These are phyloP conservation scores for Paxillus ammoniavirescens DNA, from an alignment of 768 basidiomycete species.

Conservation along the genomic window DNA sequence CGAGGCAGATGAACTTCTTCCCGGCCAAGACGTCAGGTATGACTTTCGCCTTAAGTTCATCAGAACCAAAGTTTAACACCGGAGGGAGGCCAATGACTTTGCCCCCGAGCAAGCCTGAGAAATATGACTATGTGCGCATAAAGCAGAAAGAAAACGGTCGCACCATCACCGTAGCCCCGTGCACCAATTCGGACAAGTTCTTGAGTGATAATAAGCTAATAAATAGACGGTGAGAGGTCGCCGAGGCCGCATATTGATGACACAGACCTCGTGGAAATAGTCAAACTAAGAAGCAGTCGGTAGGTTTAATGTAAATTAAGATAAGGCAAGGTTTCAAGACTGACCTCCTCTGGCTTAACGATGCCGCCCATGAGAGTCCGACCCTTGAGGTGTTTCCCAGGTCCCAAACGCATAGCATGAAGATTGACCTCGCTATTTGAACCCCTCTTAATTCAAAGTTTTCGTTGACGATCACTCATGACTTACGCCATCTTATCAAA, in stretches of 20 bases:
- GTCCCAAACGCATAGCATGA: slow-evolving; percentile 91
- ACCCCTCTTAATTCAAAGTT: not conserved
- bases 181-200: slow-evolving; percentile 55
- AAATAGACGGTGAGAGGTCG: not conserved
- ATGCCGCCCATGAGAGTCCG: slow-evolving; percentile 69
- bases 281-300: slow-evolving; percentile 45
- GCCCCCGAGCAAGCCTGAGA: slow-evolving; percentile 47
- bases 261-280: slow-evolving; percentile 68
- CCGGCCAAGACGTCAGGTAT: slow-evolving; percentile 53
- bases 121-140: not conserved
- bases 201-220: slow-evolving; percentile 59
- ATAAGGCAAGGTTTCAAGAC: slow-evolving; percentile 5
- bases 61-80: slow-evolving; percentile 63
- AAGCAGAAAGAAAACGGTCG: not conserved
- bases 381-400: slow-evolving; percentile 82
- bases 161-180: slow-evolving; percentile 69
- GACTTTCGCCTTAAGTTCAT: slow-evolving; percentile 47
- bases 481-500: slow-evolving; percentile 79
- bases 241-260: slow-evolving; percentile 20
- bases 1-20: slow-evolving; percentile 71
- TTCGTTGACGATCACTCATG: not conserved
- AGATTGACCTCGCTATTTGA: slow-evolving; percentile 57
- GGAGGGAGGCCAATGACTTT: slow-evolving; percentile 71
- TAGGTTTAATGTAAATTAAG: slow-evolving; percentile 9
- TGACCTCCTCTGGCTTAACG: slow-evolving; percentile 72